Percentiles rank a stretch among this genome's conserved stretches.
Evolutionary conservation across 2,329 filamentous ascomycete species (phyloP).

Genomic region (Podosphaera xanthii): DNA sequence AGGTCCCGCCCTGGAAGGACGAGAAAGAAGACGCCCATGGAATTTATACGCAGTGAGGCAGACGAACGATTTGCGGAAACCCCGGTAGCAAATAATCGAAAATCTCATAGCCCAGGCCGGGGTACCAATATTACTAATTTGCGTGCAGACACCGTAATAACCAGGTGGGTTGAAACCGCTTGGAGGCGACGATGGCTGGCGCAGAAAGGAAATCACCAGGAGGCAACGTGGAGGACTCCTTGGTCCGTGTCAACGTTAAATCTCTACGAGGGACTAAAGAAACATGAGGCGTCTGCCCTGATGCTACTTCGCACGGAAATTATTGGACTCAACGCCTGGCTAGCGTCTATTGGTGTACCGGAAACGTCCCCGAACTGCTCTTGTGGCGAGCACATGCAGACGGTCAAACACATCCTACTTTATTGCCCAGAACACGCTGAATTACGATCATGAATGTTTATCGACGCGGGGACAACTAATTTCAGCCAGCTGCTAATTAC

Average conservation of each 20-base stretch:
- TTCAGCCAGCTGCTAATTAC: background rate
- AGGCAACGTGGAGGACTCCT: background rate
- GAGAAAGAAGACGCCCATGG: too few relatives aligned
- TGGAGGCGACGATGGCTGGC: background rate
- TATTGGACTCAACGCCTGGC: background rate
- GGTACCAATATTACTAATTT: too few relatives aligned
- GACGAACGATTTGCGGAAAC: too few relatives aligned
- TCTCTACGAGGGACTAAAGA: background rate
- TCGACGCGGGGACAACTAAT: background rate
- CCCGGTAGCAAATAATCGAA: too few relatives aligned
- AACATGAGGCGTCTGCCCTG: background rate
- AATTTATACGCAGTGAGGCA: too few relatives aligned
- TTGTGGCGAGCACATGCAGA: background rate
- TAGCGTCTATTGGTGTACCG: background rate
- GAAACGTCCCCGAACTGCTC: background rate
- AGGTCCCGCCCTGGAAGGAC: too few relatives aligned
- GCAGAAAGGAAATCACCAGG: background rate
- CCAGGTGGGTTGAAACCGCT: background rate
- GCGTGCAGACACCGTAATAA: background rate
- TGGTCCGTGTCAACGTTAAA: background rate
- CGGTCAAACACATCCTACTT: background rate
- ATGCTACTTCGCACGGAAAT: background rate
- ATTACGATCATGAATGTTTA: background rate
- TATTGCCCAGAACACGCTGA: background rate
- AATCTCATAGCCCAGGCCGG: too few relatives aligned